Conservation (phyloP, 345 rosid genomes). For the Linum usitatissimum region DNA sequence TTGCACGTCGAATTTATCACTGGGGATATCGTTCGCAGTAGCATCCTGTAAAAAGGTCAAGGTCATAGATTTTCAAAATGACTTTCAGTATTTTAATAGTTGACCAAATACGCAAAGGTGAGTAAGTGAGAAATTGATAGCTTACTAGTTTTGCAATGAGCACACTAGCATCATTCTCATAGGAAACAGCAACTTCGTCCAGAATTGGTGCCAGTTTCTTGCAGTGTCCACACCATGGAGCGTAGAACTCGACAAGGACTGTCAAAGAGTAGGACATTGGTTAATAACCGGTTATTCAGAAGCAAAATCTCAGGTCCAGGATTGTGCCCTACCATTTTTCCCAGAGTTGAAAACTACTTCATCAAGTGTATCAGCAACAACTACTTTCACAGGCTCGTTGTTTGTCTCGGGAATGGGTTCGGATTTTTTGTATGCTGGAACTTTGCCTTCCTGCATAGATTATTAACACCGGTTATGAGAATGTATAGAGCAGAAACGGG, state of each 20-base stretch:
- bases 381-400: conserved; percentile 80
- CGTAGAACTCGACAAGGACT: conserved; percentile 89
- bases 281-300: background rate
- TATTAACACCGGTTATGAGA: conserved; percentile 8
- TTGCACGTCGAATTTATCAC: conserved; percentile 53
- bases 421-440: conserved; percentile 50
- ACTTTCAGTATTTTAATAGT: too few species aligned
- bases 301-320: background rate
- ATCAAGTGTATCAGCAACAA: conserved; percentile 75
- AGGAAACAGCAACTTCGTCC: conserved; percentile 83
- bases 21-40: conserved; percentile 68
- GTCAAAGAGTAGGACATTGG: conserved; percentile 16
- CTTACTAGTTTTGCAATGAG: conserved; percentile 83
- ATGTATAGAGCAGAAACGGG: background rate
- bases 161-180: conserved; percentile 44
- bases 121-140: background rate
- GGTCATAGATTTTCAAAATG: too few species aligned
- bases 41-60: conserved; percentile 43
- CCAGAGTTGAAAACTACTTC: conserved; percentile 69
- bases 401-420: conserved; percentile 85
- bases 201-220: conserved; percentile 79
- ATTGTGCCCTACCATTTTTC: conserved; percentile 46
- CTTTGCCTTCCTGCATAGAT: conserved; percentile 70
- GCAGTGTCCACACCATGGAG: conserved; percentile 99
- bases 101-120: background rate